Conservation (phyloP, 805 yeast genomes). For the Nakazawaea wyomingensis region DNA sequence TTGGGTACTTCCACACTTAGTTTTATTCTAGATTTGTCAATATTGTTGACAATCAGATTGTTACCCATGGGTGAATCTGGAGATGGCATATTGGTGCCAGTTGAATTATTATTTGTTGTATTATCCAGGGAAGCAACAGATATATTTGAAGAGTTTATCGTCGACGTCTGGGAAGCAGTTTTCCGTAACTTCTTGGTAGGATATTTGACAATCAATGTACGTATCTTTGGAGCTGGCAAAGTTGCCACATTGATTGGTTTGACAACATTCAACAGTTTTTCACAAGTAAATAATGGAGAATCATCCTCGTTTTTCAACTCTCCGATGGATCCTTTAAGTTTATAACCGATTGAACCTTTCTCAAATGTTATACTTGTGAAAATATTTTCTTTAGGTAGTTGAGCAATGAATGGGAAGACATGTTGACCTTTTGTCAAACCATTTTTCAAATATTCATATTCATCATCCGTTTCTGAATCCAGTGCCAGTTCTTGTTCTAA, state of each 20-base stretch:
- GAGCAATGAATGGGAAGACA: constrained; percentile 79
- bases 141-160: constrained; percentile 18
- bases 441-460: constrained; percentile 17
- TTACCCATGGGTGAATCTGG: constrained; percentile 5
- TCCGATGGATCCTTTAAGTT: constrained; percentile 43
- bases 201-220: constrained; percentile 56
- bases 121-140: constrained; percentile 1
- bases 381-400: constrained; percentile 68
- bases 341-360: constrained; percentile 73
- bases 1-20: constrained; percentile 45
- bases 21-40: constrained; percentile 24
- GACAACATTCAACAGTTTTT: constrained; percentile 52
- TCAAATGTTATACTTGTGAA: constrained; percentile 78
- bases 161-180: constrained; percentile 36
- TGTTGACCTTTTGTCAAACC: constrained; percentile 82
- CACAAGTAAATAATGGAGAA: constrained; percentile 39
- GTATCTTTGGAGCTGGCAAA: constrained; percentile 63
- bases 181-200: constrained; percentile 36
- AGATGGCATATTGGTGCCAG: constrained; percentile 1
- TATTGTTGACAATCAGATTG: neutral
- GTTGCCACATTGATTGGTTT: constrained; percentile 71
- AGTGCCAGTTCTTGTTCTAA: constrained; percentile 8
- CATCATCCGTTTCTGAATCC: constrained; percentile 19
- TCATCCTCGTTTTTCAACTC: constrained; percentile 18
- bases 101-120: neutral